phyloP scores from a whole-genome alignment of 192 early-diverging fungal genomes.

The Ramicandelaber brevisporus region DNA sequence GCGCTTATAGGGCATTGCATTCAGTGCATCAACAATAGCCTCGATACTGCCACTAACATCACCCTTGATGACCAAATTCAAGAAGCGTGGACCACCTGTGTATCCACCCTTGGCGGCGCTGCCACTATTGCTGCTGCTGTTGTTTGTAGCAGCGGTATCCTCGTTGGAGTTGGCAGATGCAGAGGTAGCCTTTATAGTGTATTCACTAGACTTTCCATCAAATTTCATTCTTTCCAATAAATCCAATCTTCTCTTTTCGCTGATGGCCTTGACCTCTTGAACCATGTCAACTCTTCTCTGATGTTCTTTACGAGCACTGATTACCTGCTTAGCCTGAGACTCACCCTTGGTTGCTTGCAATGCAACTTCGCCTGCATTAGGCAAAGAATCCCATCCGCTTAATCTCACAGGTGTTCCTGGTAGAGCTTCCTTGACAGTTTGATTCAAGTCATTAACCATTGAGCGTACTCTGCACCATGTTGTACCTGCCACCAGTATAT shows the following conservation, averaged over 20 bases:
- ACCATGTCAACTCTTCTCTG: slow-evolving; percentile 29
- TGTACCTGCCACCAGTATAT: slow-evolving; percentile 59
- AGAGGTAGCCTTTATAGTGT: too few relatives aligned
- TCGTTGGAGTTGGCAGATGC: neutral
- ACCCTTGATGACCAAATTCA: slow-evolving; percentile 16
- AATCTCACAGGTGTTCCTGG: slow-evolving; percentile 71
- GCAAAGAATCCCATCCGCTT: slow-evolving; percentile 82
- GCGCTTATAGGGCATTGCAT: slow-evolving; percentile 51
- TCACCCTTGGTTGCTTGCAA: slow-evolving; percentile 37
- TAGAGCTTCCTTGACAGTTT: slow-evolving; percentile 36
- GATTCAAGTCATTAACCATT: slow-evolving; percentile 58
- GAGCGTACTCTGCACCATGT: slow-evolving; percentile 68
- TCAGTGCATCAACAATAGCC: slow-evolving; percentile 50
- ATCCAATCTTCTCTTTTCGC: slow-evolving; percentile 34
- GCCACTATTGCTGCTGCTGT: too few relatives aligned
- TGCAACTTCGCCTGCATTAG: slow-evolving; percentile 70
- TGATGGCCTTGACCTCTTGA: slow-evolving; percentile 44
- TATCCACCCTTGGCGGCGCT: too few relatives aligned
- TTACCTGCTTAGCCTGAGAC: slow-evolving; percentile 42
- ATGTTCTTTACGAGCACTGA: slow-evolving; percentile 33
- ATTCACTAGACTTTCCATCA: too few relatives aligned
- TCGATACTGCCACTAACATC: slow-evolving; percentile 89
- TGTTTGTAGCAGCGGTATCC: neutral
- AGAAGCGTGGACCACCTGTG: neutral
- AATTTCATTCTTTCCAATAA: too few relatives aligned